Base-by-base conservation (phyloP, 78 protist genomes). In the Dictyostelium brefeldianum region DNA sequence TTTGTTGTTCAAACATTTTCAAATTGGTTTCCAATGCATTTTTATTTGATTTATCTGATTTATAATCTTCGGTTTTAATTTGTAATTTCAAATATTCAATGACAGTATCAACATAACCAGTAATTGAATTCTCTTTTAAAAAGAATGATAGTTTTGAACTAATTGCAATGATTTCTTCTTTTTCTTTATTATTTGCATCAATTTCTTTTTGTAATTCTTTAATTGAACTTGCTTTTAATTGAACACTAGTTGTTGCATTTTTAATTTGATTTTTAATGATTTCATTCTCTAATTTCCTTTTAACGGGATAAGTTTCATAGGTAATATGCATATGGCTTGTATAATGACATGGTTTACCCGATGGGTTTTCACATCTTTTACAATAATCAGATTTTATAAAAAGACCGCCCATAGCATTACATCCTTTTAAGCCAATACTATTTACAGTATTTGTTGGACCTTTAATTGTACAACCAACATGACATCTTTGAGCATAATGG, bases 31-130 rank as follows among this genome's bases (percentile, higher is more conserved):
- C 69, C 9, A 59, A 7, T 59, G 36, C 5, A 20, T 5, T n/a
- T 59, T 59, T 59, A 59, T n/a, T n/a, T 22, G 69, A 8, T 59
- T 59, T 59, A 59, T 59, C 71, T 59, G 70, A 22, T 25, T 59
- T 59, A 9, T 18, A 12, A 15, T 62, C 43, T 62, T 62, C 71
- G 25, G 5, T 62, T 5, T 7, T 7, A 11, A 62, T 62, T 9
- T 36, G 25, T 5, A 62, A 0, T 25, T 62, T 27, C 43, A 62
- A 62, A 25, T 62, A 62, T 0, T 62, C 71, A 0, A 25, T 62
- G 0, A 27, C 71, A 25, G 43, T 27, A 62, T 62, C 43, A 25
- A 3, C 8, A 27, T 27, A 22, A 10, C 31, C 11, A 1, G 71
- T 62, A 25, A 62, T 62, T 25, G 43, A 62, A 27, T 62, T 25